phyloP scores from a whole-genome alignment of 2,329 filamentous ascomycete species.

The Phialophora tarda region DNA sequence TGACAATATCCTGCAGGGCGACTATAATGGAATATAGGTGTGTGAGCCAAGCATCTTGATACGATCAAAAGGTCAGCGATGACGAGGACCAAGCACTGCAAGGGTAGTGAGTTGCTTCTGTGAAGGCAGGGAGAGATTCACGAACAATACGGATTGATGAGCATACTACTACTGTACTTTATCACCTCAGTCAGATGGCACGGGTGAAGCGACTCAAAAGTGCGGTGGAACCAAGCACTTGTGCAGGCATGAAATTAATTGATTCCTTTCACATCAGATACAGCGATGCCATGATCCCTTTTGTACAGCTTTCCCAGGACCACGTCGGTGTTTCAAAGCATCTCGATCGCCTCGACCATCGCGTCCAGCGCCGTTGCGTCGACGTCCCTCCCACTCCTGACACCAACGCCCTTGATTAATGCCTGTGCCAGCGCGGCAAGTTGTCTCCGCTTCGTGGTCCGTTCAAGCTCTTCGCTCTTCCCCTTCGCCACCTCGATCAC shows the following conservation, averaged over 20 bases:
- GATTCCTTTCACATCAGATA: neutral
- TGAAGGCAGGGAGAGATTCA: neutral
- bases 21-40: slow-evolving; percentile 2
- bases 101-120: neutral
- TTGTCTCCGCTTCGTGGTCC: slow-evolving; percentile 68
- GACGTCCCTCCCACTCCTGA: neutral
- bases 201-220: neutral
- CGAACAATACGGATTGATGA: neutral
- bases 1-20: slow-evolving; percentile 55
- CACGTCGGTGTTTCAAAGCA: slow-evolving; percentile 23
- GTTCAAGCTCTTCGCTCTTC: slow-evolving; percentile 82
- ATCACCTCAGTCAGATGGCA: neutral
- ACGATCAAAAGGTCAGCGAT: neutral
- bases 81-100: neutral
- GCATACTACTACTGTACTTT: neutral
- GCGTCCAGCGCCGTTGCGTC: slow-evolving; percentile 28
- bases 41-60: neutral
- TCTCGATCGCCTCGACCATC: slow-evolving; percentile 39
- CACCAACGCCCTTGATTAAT: slow-evolving; percentile 10
- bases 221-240: neutral
- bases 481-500: slow-evolving; percentile 79
- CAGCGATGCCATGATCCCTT: neutral
- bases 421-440: slow-evolving; percentile 49
- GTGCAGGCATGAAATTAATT: neutral
- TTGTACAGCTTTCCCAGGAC: neutral